These are phyloP conservation scores for Ogataea corticis DNA, from an alignment of 805 yeast species.

Conservation along the genomic window DNA sequence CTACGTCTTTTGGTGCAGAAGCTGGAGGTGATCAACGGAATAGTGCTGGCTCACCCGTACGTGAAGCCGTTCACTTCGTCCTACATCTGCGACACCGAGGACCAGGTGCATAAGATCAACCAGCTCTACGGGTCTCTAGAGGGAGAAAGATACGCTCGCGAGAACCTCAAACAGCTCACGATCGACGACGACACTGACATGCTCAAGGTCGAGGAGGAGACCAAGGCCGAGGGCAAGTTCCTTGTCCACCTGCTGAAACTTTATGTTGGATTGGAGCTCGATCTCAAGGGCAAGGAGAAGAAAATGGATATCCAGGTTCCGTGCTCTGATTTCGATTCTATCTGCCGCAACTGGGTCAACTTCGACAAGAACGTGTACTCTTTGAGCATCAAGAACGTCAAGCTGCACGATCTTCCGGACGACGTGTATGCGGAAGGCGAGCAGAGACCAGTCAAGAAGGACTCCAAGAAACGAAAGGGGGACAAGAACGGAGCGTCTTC, in stretches of 20 bases:
- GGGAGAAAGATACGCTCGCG: slow-evolving; percentile 48
- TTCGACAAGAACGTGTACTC: slow-evolving; percentile 63
- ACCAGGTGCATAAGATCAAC: slow-evolving; percentile 32
- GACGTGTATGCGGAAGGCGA: slow-evolving; percentile 85
- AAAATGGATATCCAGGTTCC: slow-evolving; percentile 85
- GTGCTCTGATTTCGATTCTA: slow-evolving; percentile 81
- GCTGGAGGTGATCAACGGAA: slow-evolving; percentile 73
- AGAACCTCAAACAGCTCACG: slow-evolving; percentile 34
- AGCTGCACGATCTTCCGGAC: slow-evolving; percentile 77
- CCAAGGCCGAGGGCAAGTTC: slow-evolving; percentile 27
- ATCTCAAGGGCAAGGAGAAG: slow-evolving; percentile 52
- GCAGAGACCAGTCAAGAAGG: slow-evolving; percentile 62
- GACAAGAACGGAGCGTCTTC: slow-evolving; percentile 35
- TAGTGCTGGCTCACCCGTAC: slow-evolving; percentile 86
- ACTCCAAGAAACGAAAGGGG: slow-evolving; percentile 51
- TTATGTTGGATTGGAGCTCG: slow-evolving; percentile 74
- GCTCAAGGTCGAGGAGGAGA: slow-evolving; percentile 28
- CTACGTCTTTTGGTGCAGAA: slow-evolving; percentile 79
- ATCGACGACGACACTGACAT: slow-evolving; percentile 34
- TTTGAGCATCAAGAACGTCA: slow-evolving; percentile 70
- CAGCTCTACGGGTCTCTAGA: slow-evolving; percentile 54
- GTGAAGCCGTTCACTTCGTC: slow-evolving; percentile 69
- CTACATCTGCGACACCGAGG: slow-evolving; percentile 45
- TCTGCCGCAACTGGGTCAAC: slow-evolving; percentile 72
- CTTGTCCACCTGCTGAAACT: slow-evolving; percentile 66